Evolutionary conservation across 371 early-diverging fungal species (phyloP), one percentile per base, ranked within the genome.

Genomic region (Funneliformis caledonium): DNA sequence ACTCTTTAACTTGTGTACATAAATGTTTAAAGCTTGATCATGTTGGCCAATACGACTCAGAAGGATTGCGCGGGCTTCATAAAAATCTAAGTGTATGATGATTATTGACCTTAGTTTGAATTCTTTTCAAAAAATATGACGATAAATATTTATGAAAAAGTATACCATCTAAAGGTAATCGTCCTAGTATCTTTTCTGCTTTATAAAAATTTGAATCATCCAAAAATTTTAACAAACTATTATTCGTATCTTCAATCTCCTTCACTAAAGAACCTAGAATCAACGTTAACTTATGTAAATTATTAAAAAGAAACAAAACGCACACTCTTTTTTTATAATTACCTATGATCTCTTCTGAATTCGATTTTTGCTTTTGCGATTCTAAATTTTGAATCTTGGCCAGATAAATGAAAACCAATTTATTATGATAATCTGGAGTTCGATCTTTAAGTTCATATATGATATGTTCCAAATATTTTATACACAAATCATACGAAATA

Each of bases 21-120:
- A 92, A 72, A 97, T 92, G 72, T 88, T 85, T 45, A 98, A 85
- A 1, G 97, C 97, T 81, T 97, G 96, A 73, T 93, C 92, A 81
- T 97, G 97, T 79, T 94, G 92, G 16, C 93, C 92, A 77, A 98
- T 90, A 59, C 94, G 89, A 81, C 95, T 92, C 6, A 97, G 88
- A 5, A 97, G 85, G 47, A 94, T 87, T 1, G 96, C 95, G 22
- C 95, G 89, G 83, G 96, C 96, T 80, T 95, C 94, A 81, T 89
- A 95, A 47, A 96, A 87, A 43, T 87, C 91, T 91, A 83, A 26
- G 8, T 7, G n/a, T 22, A 19, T 48, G 14, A 37, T 4, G 7
- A 65, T 31, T 1, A 9, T 33, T 65, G 37, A 33, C 22, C 37
- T 33, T 33, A 65, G 6, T 2, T 31, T 65, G 16, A 16, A 6